Conservation (phyloP, 768 basidiomycete species). For the Lactarius psammicola region DNA sequence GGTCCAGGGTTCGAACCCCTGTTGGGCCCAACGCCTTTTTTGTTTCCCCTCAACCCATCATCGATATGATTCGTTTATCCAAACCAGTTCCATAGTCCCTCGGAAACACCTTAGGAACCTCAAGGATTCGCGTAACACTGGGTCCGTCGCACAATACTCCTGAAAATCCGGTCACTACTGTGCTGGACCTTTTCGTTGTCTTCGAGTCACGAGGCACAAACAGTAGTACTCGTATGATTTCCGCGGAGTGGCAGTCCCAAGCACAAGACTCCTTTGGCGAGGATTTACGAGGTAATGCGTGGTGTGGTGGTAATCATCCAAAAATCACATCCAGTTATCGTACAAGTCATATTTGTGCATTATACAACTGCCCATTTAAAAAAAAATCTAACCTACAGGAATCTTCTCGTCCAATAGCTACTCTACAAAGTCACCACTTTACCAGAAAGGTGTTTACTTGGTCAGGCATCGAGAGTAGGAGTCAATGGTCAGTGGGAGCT, state of each 20-base stretch:
- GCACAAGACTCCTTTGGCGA: neutral
- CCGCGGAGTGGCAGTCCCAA: neutral
- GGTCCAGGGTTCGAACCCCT: slow-evolving; percentile 53
- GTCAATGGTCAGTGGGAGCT: slow-evolving; percentile 42
- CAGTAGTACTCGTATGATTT: neutral
- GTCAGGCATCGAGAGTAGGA: slow-evolving; percentile 35
- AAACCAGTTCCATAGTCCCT: neutral
- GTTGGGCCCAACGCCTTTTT: slow-evolving; percentile 39
- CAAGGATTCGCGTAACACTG: neutral
- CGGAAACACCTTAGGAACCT: neutral
- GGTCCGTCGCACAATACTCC: neutral
- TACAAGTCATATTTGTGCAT: neutral
- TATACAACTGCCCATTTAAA: neutral
- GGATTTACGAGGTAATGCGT: neutral
- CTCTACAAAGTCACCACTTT: slow-evolving; percentile 35
- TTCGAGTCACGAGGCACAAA: neutral
- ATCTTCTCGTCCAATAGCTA: neutral
- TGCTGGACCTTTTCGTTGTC: neutral
- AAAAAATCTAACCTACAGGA: neutral
- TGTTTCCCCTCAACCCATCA: neutral
- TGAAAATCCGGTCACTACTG: neutral
- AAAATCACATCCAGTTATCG: neutral
- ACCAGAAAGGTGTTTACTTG: slow-evolving; percentile 39
- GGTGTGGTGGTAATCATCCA: neutral
- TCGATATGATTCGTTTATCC: neutral